A percentile compares a stretch with the other conserved stretches of the same genome.
These are phyloP conservation scores for Zea mays DNA, from an alignment of 176 grass and related monocot genomes.

Conservation along the genomic window DNA sequence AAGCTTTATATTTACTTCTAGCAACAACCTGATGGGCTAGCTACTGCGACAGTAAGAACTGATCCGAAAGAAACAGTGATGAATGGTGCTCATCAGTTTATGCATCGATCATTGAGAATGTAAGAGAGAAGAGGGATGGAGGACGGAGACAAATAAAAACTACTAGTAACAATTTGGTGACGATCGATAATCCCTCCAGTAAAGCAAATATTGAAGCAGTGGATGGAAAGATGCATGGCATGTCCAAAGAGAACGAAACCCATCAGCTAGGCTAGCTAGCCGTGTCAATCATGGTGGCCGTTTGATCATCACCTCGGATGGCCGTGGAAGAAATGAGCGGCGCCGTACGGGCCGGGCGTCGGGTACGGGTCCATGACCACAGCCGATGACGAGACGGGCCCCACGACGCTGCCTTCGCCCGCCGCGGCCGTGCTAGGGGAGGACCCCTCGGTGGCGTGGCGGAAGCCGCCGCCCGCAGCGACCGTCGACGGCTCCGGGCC, in stretches of 20 bases:
- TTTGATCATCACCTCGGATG: slow-evolving; percentile 58
- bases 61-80: slow-evolving; percentile 33
- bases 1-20: slow-evolving; percentile 14
- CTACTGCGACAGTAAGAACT: background rate
- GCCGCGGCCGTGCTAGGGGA: slow-evolving; percentile 49
- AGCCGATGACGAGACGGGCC: slow-evolving; percentile 56
- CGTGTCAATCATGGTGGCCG: slow-evolving; percentile 22
- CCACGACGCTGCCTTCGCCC: slow-evolving; percentile 26
- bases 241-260: background rate
- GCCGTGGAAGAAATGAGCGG: slow-evolving; percentile 64
- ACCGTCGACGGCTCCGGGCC: slow-evolving; percentile 50
- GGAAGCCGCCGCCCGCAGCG: background rate
- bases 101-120: slow-evolving; percentile 32
- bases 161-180: slow-evolving; percentile 29
- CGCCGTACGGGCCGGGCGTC: slow-evolving; percentile 60
- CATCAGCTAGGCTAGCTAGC: background rate
- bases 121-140: background rate
- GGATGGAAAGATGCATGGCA: background rate
- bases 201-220: slow-evolving; percentile 28
- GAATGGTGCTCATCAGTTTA: slow-evolving; percentile 45
- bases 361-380: slow-evolving; percentile 87
- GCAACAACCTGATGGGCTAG: slow-evolving; percentile 19
- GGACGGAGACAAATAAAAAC: background rate
- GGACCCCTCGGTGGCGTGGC: slow-evolving; percentile 32
- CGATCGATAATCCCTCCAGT: background rate